These are phyloP conservation scores for Rhizophagus prolifer DNA, from an alignment of 192 early-diverging fungal genomes.

Conservation along the genomic window DNA sequence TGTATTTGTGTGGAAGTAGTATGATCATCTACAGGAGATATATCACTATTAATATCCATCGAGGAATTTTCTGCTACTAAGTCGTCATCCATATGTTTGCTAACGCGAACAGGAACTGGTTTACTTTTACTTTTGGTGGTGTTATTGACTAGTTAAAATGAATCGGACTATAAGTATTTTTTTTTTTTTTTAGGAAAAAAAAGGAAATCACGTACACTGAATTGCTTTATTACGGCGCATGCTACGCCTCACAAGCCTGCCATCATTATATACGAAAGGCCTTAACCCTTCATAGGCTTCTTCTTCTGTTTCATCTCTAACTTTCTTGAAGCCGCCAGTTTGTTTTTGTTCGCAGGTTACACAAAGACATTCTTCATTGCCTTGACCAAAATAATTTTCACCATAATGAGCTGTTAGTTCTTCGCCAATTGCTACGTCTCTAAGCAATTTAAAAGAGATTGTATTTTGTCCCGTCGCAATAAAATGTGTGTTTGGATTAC, in stretches of 20 bases:
- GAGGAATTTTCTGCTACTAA: background rate
- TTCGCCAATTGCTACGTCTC: slow-evolving; percentile 51
- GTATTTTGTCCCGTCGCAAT: slow-evolving; percentile 47
- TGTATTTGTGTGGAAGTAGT: background rate
- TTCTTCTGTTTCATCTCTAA: background rate
- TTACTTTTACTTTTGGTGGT: background rate
- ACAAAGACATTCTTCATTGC: slow-evolving; percentile 62
- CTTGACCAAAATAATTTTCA: slow-evolving; percentile 59
- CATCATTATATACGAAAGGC: slow-evolving; percentile 14
- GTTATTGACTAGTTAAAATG: background rate
- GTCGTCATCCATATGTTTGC: background rate
- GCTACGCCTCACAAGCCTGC: slow-evolving; percentile 1
- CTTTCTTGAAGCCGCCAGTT: background rate
- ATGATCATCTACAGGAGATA: background rate
- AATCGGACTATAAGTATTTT: background rate
- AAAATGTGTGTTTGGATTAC: slow-evolving; percentile 54
- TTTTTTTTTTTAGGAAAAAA: background rate
- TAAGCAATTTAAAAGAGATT: slow-evolving; percentile 56
- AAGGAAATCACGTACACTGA: background rate
- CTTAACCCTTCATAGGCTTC: slow-evolving; percentile 2
- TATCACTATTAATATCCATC: background rate
- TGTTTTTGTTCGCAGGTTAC: slow-evolving; percentile 52
- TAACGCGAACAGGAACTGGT: background rate
- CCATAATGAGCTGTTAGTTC: slow-evolving; percentile 64
- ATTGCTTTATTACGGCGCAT: background rate